A percentile compares a stretch with the other conserved stretches of the same genome.
phyloP scores from a whole-genome alignment of 225 moss, liverwort and hornwort genomes.

The Anthoceros angustus region DNA sequence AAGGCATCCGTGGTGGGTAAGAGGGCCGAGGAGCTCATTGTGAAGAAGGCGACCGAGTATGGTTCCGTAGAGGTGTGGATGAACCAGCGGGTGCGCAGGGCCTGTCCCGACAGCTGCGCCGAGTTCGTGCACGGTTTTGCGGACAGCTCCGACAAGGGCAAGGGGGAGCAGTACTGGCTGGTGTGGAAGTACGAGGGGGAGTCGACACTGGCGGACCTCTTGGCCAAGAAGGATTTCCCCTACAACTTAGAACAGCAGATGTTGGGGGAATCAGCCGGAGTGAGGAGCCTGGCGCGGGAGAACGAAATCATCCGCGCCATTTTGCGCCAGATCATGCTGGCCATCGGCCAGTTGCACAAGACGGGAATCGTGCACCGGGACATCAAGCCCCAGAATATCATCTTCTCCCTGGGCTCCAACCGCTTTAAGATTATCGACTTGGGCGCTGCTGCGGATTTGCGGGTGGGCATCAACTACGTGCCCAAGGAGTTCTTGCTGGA shows the following conservation, averaged over 20 bases:
- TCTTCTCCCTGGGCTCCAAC: conserved; percentile 70
- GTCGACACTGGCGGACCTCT: conserved; percentile 61
- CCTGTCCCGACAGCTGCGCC: conserved; percentile 82
- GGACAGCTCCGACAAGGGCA: conserved; percentile 42
- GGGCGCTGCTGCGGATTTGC: conserved; percentile 88
- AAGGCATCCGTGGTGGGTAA: conserved; percentile 50
- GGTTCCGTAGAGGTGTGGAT: conserved; percentile 98
- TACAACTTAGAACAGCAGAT: conserved; percentile 65
- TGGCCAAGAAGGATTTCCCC: conserved; percentile 67
- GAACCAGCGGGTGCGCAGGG: conserved; percentile 96
- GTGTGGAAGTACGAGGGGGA: conserved; percentile 97
- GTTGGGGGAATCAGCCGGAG: conserved; percentile 18
- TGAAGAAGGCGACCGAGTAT: conserved; percentile 86
- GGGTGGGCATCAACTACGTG: conserved; percentile 95
- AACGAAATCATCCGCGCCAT: conserved; percentile 64
- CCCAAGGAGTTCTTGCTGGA: conserved; percentile 96
- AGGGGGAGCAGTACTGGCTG: conserved; percentile 81
- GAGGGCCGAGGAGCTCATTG: conserved; percentile 39
- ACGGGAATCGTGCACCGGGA: conserved; percentile 98
- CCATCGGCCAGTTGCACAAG: conserved; percentile 59
- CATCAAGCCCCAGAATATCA: conserved; percentile 93
- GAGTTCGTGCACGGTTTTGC: conserved; percentile 88
- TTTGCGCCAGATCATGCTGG: conserved; percentile 65
- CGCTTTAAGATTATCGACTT: conserved; percentile 92
- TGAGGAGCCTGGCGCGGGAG: conserved; percentile 67